Evolutionary conservation across 352 stramenopile species (phyloP), one percentile per base, ranked within the genome.

Genomic region (Phytophthora pseudosyringae): DNA sequence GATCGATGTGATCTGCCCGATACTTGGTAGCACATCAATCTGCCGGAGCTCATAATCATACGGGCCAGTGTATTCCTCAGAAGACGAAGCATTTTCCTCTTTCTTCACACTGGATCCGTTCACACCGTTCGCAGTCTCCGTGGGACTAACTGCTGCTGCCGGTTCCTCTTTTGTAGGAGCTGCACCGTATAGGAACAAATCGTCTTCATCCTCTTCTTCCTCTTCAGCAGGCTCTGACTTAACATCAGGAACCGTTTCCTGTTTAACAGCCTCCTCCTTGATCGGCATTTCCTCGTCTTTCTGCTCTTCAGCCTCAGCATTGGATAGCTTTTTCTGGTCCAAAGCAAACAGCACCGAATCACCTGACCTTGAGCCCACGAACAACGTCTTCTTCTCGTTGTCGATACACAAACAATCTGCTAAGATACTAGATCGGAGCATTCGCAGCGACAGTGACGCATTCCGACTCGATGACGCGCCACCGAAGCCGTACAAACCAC

Each of bases 1-100:
- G 51, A 94, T 90, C 13, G 85, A 90, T 1, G 88, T 93, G 53
- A 95, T 90, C 65, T 92, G 88, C 15, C 88, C 88, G 18, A 95
- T 86, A 39, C 81, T 81, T 5, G 85, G 75, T 6, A 95, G 60
- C 7, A 86, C 62, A 47, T 95, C 88, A 31, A 95, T 70, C 33
- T 81, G 78, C 5, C 72, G 65, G 2, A 95, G 48, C n/a, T 77
- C 66, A 43, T 91, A 93, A 9, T 72, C 48, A n/a, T 66, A 77
- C 8, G 64, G 59, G n/a, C 69, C 69, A 59, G n/a, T 62, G 4
- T 60, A 41, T 50, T 71, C 36, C 47, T 68, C 52, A 2, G 5
- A 15, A n/a, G 47, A 32, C 28, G 47, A 29, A 18, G 36, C 26
- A 36, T 45, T 64, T 36, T 51, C 55, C 18, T 68, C 54, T 39